Conservation (phyloP, 192 early-diverging fungal genomes). For the Backusella parvicylindrica region DNA sequence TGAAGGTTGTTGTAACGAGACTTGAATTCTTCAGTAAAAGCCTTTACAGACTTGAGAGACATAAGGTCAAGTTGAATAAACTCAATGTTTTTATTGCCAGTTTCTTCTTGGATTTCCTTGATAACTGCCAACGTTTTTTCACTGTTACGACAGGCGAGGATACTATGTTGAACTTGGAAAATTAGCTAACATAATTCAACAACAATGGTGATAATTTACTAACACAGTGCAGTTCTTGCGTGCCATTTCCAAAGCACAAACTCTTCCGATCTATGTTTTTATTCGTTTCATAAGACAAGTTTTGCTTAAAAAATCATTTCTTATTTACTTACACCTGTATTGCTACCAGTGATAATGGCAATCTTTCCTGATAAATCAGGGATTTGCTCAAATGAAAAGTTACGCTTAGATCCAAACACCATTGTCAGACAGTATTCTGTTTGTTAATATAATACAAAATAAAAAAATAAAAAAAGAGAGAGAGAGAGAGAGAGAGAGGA, state of each 20-base stretch:
- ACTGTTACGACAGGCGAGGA: constrained; percentile 8
- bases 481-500: not conserved
- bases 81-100: constrained; percentile 14
- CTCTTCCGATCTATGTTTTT: constrained; percentile 20
- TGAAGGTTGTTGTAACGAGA: constrained; percentile 35
- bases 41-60: constrained; percentile 35
- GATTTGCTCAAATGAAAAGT: constrained; percentile 16
- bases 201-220: not conserved
- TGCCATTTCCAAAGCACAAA: constrained; percentile 25
- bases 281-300: not conserved
- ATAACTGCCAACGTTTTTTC: constrained; percentile 7
- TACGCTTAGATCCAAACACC: not conserved
- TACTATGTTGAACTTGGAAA: not conserved
- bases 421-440: not conserved
- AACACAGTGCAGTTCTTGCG: constrained; percentile 22
- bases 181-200: not conserved
- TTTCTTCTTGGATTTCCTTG: constrained; percentile 19
- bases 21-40: constrained; percentile 35
- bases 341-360: constrained; percentile 47
- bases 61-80: constrained; percentile 29
- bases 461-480: too few relatives aligned
- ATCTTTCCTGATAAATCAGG: constrained; percentile 38
- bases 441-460: not conserved
- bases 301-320: not conserved
- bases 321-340: constrained; percentile 35